Base-by-base conservation (phyloP, 352 stramenopile genomes). In the Hyaloperonospora arabidopsidis region DNA sequence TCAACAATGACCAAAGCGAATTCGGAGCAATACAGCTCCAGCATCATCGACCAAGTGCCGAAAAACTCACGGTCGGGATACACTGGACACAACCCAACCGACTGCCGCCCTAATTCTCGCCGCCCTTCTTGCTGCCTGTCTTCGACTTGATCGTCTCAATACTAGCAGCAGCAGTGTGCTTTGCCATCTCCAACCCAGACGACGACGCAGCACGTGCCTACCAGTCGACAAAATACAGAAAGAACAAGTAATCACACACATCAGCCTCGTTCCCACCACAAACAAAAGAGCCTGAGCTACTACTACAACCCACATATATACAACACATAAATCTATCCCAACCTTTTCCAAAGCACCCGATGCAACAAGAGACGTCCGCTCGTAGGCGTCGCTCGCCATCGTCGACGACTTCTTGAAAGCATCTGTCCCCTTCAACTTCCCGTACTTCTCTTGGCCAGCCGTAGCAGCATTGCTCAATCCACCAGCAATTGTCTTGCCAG, bases 371-470 rank as follows among this genome's bases (percentile, higher is more conserved):
- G 78, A 81, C 49, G 74, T 86, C 49, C 79, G 68, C 53, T 87
- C 77, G 46, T 79, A 79, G 23, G 67, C 66, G 15, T 67, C 67
- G 47, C 73, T 83, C 12, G 79, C 79, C 7, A 85, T 65, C 21
- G 57, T 76, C 11, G 77, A 81, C 17, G 77, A 86, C 60, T 85
- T 88, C 65, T 94, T 94, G 72, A 86, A 94, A 25, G 81, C 79
- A 6, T 89, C 84, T 23, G 84, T 87, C 49, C 87, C 81, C 61
- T 89, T 88, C 3, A 94, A 65, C 66, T 89, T 91, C 54, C 57
- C 74, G 32, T 89, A 80, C 61, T 84, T 72, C 61, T 90, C 79
- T 49, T 84, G 87, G 14, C 77, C 71, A 17, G 73, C 80, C 2
- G 64, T 70, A 2, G 79, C 77, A 15, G 77, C 83, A 15, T 57